Evolutionary conservation across 139 green algal genomes (phyloP), one percentile per base, ranked within the genome.

Genomic region (Nannochloris sp.): DNA sequence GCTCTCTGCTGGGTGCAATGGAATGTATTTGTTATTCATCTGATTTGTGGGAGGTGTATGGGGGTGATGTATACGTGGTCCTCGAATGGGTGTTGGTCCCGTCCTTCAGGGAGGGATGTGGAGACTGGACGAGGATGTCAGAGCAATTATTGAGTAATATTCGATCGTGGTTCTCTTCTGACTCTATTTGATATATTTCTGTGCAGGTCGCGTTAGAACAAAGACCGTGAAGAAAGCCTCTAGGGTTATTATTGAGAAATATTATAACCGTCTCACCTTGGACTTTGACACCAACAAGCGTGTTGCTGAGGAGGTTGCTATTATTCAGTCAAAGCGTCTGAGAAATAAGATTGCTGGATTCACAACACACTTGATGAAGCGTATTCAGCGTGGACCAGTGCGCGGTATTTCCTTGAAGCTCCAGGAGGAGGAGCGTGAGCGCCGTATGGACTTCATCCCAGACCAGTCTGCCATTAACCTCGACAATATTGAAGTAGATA

Each of bases 341-440:
- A 81, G 94, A 59, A 99, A 99, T 90, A 98, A 99, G 84, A 98
- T 99, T 79, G 91, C 94, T 50, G 94, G 94, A 66, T 99, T 99
- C 83, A 96, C 94, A 71, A 99, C 94, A 25, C 94, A 99, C 78
- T 71, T 99, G 78, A 99, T 99, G 94, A 98, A 99, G 91, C 88
- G 94, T 72, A 99, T 99, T 72, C 91, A 98, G 83, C 83, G 91
- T 37, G 94, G 94, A 9, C 94, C 94, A 14, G 94, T 99, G 56
- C 85, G 94, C 61, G 94, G 94, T 71, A 99, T 99, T 78, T 98
- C 93, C n/a, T 84, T 99, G 48, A 99, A 99, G 85, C 89, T 99
- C 69, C 79, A 96, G 88, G 94, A 99, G 84, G 94, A 99, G 82
- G 94, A 99, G 87, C 84, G 94, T 58, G 94, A 99, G 86, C 72